Base-by-base conservation (phyloP, 139 green algal genomes). In the Tetradesmus obliquus region DNA sequence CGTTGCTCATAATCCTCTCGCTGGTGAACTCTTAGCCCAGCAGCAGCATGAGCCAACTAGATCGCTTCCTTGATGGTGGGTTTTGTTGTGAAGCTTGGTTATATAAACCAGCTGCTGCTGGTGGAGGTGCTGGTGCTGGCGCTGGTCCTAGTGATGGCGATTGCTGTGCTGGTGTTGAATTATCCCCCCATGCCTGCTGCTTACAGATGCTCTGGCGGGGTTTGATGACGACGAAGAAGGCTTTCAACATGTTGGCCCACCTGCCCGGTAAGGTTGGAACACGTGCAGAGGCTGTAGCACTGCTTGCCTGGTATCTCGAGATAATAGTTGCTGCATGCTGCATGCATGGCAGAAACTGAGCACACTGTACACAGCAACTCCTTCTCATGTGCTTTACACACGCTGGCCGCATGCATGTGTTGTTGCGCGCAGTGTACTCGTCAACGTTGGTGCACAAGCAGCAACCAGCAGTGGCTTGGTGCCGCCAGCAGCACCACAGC, bases 181-280 rank as follows among this genome's bases (percentile, higher is more conserved):
- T 45, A 45, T 45, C 32, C 32, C 32, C 32, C 32, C 32, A 71
- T 71, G 60, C 60, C 19, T 71, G 60, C 60, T 71, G 60, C 60
- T 71, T 22, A 55, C 90, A 92, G 91, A 93, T 81, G 87, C 91
- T 17, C 53, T 93, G 32, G 71, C 55, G 17, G 91, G 62, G 7
- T 93, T 93, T 72, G 91, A 93, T 57, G 91, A 92, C 55, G 91
- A 92, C n/a, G 91, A 93, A 6, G 66, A 71, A 71, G 24, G 24
- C 15, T 53, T 15, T 10, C 76, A 51, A 12, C 76, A 53, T 51
- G 24, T 12, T 53, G 79, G 13, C 84, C 55, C 60, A 71, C 60
- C 60, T 71, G 60, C 8, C 60, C 32, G 32, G 32, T 45, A 45
- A 45, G 32, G 32, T 45, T 45, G 32, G 32, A 45, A 45, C 32